A percentile compares a stretch with the other conserved stretches of the same genome.
Conservation (phyloP, 345 rosid genomes). For the Odontarrhena argentea region DNA sequence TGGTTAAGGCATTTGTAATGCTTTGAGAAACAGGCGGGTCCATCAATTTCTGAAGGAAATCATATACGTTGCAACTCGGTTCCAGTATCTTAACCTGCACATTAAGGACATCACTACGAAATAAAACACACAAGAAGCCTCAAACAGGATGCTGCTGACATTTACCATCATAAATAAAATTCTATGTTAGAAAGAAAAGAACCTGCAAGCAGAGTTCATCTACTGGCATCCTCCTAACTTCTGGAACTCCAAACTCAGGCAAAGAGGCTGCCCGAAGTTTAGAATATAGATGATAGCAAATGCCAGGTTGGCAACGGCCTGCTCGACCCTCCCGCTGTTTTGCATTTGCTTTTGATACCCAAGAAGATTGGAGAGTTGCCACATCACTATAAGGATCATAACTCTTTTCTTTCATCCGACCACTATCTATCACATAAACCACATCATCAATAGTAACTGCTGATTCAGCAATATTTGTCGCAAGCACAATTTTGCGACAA, state of each 20-base stretch:
- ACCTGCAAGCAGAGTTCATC: slow-evolving; percentile 98
- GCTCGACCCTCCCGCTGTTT: slow-evolving; percentile 97
- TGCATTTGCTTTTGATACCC: slow-evolving; percentile 97
- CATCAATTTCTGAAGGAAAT: slow-evolving; percentile 71
- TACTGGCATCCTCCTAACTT: slow-evolving; percentile 88
- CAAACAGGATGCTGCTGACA: slow-evolving; percentile 24
- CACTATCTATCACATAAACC: slow-evolving; percentile 94
- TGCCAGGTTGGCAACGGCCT: slow-evolving; percentile 93
- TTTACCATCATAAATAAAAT: not conserved
- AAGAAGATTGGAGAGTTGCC: slow-evolving; percentile 85
- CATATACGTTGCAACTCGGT: slow-evolving; percentile 59
- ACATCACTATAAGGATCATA: slow-evolving; percentile 89
- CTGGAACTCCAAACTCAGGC: slow-evolving; percentile 83
- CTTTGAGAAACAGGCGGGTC: slow-evolving; percentile 89
- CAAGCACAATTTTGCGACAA: slow-evolving; percentile 85
- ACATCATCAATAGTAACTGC: slow-evolving; percentile 94
- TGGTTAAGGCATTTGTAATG: slow-evolving; percentile 63
- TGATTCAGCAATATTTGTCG: slow-evolving; percentile 96
- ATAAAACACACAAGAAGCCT: slow-evolving; percentile 17
- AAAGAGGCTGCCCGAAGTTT: slow-evolving; percentile 73
- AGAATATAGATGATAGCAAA: slow-evolving; percentile 92
- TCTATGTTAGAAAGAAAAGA: slow-evolving; percentile 15
- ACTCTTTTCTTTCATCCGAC: slow-evolving; percentile 96
- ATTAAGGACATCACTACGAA: slow-evolving; percentile 28
- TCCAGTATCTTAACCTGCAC: slow-evolving; percentile 82